Evolutionary conservation across 129 eudicot species (phyloP).

Genomic region (Calendula officinalis): DNA sequence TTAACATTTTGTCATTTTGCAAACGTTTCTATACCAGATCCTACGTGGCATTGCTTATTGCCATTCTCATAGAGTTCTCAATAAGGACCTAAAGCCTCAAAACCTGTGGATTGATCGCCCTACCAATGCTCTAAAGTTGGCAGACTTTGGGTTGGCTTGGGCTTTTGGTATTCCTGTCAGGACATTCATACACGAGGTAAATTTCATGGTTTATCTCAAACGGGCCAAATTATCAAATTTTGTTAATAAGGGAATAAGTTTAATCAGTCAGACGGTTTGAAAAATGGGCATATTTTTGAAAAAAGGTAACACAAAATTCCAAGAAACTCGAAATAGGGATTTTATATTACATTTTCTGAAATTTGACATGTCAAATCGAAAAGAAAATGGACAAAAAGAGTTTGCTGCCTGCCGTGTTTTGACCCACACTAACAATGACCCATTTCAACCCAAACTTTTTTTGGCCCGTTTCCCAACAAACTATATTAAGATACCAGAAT

Average conservation of each 20-base stretch:
- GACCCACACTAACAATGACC: too few relatives aligned
- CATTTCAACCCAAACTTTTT: too few relatives aligned
- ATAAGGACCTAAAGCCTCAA: slow-evolving; percentile 94
- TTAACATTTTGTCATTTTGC: slow-evolving; percentile 28
- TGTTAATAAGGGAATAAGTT: too few relatives aligned
- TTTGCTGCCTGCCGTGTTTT: too few relatives aligned
- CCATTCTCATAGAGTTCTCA: slow-evolving; percentile 94
- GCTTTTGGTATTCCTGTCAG: slow-evolving; percentile 96
- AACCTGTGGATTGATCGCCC: slow-evolving; percentile 90
- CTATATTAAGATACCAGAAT: not conserved
- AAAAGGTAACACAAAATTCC: too few relatives aligned
- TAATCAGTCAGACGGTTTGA: too few relatives aligned
- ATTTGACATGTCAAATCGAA: too few relatives aligned
- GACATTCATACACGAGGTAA: slow-evolving; percentile 90
- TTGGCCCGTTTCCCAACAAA: not conserved
- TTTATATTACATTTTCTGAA: too few relatives aligned
- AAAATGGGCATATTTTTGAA: too few relatives aligned
- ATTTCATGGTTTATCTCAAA: slow-evolving; percentile 5
- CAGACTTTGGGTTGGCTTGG: slow-evolving; percentile 97
- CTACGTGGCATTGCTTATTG: slow-evolving; percentile 96
- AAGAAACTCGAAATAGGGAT: too few relatives aligned
- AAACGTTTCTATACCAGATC: slow-evolving; percentile 88
- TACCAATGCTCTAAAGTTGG: slow-evolving; percentile 88
- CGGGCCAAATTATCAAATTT: not conserved
- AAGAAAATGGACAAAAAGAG: too few relatives aligned